Evolutionary conservation across 306 rosid genomes (phyloP), one percentile per base, ranked within the genome.

Genomic region (Casuarina glauca): DNA sequence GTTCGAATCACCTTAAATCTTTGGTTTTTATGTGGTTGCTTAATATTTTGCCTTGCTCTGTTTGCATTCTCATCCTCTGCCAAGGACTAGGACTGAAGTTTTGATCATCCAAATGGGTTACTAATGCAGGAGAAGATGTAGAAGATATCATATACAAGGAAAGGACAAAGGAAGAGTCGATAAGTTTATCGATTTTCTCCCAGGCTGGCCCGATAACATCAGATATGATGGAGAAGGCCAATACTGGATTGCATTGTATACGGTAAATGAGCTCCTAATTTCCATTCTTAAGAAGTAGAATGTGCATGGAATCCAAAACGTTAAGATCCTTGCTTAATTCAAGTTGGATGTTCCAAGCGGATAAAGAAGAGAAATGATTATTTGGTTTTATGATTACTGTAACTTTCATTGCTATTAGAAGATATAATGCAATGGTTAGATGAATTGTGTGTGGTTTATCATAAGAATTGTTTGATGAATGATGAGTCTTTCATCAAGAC

Each of bases 131-230:
- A 49, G 55, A 68, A 89, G 84, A 17, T 91, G 94, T 72, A 82
- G 74, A 57, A 90, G 87, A 78, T 94, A 87, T 78, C 76, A 82
- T 74, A 76, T 84, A 58, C 15, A 55, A 7, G 98, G 94, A 2
- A 73, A 83, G 13, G 85, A 89, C 19, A 85, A 80, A 39, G 96
- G 98, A 66, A 87, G 74, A 12, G 77, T 80, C 0, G 90, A 84
- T 13, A 75, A 87, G 7, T 91, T 91, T 43, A 74, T 87, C 49
- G 77, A 70, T 1, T 57, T 70, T 43, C 69, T 89, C 26, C 94
- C 94, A 4, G 94, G 96, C 43, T 9, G 51, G 35, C 91, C 96
- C 0, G 96, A 94, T 51, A 91, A 91, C 69, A 94, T 89, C 77
- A 87, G 80, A 60, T 91, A 86, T 48, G 93, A 86, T 62, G 96